phyloP scores from a whole-genome alignment of 139 green algal species.

The Dunaliella sp. region DNA sequence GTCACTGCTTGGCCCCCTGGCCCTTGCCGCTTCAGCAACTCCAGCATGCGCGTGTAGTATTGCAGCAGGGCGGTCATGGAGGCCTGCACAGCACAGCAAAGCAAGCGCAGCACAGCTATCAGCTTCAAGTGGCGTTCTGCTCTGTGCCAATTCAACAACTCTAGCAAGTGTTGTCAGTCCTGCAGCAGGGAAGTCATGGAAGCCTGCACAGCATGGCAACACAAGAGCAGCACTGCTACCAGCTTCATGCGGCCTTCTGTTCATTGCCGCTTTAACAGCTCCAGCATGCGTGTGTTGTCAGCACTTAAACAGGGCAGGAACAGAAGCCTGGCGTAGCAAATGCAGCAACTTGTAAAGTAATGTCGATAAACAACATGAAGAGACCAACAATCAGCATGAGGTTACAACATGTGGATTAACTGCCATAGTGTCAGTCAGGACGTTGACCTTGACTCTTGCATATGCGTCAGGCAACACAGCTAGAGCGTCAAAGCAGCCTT shows the following conservation, averaged over 20 bases:
- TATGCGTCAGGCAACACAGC: background rate
- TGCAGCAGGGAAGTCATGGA: slow-evolving; percentile 92
- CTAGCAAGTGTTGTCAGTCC: slow-evolving; percentile 91
- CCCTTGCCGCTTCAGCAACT: slow-evolving; percentile 82
- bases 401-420: background rate
- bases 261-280: slow-evolving; percentile 82
- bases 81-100: slow-evolving; percentile 54
- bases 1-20: slow-evolving; percentile 62
- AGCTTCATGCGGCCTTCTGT: slow-evolving; percentile 48
- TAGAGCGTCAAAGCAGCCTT: background rate
- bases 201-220: slow-evolving; percentile 50
- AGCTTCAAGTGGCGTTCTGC: slow-evolving; percentile 47
- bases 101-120: background rate
- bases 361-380: background rate
- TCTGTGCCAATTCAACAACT: slow-evolving; percentile 82
- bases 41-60: slow-evolving; percentile 92
- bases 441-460: too few species aligned
- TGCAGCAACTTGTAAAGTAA: background rate
- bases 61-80: slow-evolving; percentile 92
- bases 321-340: slow-evolving; percentile 73
- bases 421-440: too few species aligned
- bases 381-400: too few species aligned
- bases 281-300: slow-evolving; percentile 92
- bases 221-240: background rate
- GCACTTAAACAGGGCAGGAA: slow-evolving; percentile 92